Conservation (phyloP, 176 grass and related monocot species). For the Ensete glaucum region DNA sequence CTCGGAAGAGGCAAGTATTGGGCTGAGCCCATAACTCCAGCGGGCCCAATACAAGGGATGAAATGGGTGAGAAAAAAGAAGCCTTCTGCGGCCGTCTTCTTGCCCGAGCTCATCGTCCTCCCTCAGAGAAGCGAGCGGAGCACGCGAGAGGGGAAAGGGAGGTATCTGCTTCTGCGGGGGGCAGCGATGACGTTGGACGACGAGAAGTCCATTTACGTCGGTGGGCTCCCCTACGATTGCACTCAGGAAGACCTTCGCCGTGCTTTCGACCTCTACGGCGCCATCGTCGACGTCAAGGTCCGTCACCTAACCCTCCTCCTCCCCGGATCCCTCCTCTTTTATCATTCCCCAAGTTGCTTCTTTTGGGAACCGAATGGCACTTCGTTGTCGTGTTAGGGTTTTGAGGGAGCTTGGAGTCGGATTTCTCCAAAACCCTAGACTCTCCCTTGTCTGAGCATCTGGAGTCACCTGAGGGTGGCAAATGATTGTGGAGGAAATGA, state of each 20-base stretch:
- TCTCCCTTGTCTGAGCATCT: too few species aligned
- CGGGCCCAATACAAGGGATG: too few species aligned
- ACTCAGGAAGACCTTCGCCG: conserved; percentile 48
- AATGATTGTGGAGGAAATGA: background rate
- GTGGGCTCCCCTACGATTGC: conserved; percentile 72
- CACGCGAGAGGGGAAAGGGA: too few species aligned
- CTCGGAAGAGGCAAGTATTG: too few species aligned
- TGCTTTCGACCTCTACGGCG: conserved; percentile 55
- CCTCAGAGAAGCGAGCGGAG: too few species aligned
- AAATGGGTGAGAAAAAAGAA: too few species aligned
- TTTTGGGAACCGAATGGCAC: background rate
- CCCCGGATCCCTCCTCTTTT: background rate
- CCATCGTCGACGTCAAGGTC: conserved; percentile 69
- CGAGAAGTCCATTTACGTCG: conserved; percentile 71
- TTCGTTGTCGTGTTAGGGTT: background rate
- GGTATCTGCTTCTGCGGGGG: background rate
- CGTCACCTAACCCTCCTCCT: background rate
- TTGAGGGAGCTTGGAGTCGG: background rate
- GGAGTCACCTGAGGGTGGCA: background rate
- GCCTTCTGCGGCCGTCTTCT: too few species aligned
- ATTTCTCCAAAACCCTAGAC: background rate
- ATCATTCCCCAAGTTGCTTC: background rate
- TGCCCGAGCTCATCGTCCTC: too few species aligned
- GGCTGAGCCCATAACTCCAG: too few species aligned
- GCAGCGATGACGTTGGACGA: conserved; percentile 59